A percentile compares a stretch with the other conserved stretches of the same genome.
Evolutionary conservation across 2,329 filamentous ascomycete species (phyloP).

Genomic region (Ceratocystis ficicola): DNA sequence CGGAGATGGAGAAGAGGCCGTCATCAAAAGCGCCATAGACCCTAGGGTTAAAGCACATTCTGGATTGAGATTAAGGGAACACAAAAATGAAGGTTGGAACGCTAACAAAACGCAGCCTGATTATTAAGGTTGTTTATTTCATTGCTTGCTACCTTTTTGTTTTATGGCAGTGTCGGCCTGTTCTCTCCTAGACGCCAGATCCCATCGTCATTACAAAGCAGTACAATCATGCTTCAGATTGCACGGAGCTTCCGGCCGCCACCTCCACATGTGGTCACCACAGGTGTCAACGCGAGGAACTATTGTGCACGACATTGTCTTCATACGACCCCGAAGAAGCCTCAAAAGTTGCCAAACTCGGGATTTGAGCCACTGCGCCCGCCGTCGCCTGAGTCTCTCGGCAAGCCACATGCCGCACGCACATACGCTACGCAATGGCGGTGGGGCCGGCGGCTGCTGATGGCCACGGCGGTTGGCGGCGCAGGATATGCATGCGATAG

Average conservation of each 20-base stretch:
- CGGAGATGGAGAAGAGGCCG: background rate
- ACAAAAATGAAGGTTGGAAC: background rate
- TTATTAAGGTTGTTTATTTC: background rate
- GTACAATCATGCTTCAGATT: background rate
- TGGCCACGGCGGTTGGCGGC: slow-evolving; percentile 48
- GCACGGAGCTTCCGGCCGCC: background rate
- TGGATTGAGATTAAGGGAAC: background rate
- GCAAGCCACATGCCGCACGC: slow-evolving; percentile 45
- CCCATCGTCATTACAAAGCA: background rate
- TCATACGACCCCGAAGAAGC: background rate
- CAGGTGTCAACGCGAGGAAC: too few species aligned
- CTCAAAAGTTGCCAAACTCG: background rate
- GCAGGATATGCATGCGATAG: slow-evolving; percentile 56
- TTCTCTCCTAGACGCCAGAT: background rate
- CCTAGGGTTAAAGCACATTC: background rate
- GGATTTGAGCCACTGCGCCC: slow-evolving; percentile 56
- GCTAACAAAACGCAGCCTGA: background rate
- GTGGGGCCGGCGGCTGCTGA: slow-evolving; percentile 64
- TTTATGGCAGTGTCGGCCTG: background rate
- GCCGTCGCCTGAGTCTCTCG: slow-evolving; percentile 66
- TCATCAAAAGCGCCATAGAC: background rate
- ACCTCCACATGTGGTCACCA: background rate
- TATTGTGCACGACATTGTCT: background rate
- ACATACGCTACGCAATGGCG: slow-evolving; percentile 43
- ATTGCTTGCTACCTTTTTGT: background rate